These are phyloP conservation scores for Scortechinia acanthostroma DNA, from an alignment of 2,329 filamentous ascomycete species.

Conservation along the genomic window DNA sequence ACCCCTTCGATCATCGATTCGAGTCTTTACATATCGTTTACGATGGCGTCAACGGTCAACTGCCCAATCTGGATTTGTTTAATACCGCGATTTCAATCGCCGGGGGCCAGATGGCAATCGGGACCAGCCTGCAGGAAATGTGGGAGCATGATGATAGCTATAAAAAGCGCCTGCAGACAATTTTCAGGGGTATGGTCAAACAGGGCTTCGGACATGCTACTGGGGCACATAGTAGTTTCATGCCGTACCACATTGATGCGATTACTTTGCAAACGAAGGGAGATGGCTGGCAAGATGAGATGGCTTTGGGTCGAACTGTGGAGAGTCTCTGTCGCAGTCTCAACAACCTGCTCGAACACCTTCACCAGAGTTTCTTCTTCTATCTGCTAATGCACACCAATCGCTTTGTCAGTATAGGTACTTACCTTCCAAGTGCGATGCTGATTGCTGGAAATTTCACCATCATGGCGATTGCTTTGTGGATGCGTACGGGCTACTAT, in stretches of 20 bases:
- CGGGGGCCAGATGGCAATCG: slow-evolving; percentile 84
- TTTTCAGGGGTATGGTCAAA: slow-evolving; percentile 85
- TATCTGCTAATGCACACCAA: slow-evolving; percentile 88
- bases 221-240: slow-evolving; percentile 89
- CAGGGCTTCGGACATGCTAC: slow-evolving; percentile 84
- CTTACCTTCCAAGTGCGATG: slow-evolving; percentile 97
- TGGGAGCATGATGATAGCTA: slow-evolving; percentile 73
- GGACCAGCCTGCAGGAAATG: slow-evolving; percentile 78
- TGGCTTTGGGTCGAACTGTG: slow-evolving; percentile 82
- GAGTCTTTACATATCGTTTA: slow-evolving; percentile 86
- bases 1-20: slow-evolving; percentile 77
- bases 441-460: slow-evolving; percentile 88
- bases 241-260: slow-evolving; percentile 94
- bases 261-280: slow-evolving; percentile 87
- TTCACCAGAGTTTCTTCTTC: slow-evolving; percentile 99
- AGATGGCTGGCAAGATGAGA: slow-evolving; percentile 93
- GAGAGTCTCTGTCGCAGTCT: slow-evolving; percentile 88
- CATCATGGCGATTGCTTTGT: slow-evolving; percentile 89
- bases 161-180: slow-evolving; percentile 73
- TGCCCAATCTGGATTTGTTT: slow-evolving; percentile 91
- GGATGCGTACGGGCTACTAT: slow-evolving; percentile 73
- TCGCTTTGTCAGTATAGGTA: slow-evolving; percentile 95
- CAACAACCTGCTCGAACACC: slow-evolving; percentile 91
- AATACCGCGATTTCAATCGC: slow-evolving; percentile 88
- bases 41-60: slow-evolving; percentile 88